A percentile compares a stretch with the other conserved stretches of the same genome.
phyloP scores from a whole-genome alignment of 2,329 filamentous ascomycete genomes.

The Fonsecaea erecta region DNA sequence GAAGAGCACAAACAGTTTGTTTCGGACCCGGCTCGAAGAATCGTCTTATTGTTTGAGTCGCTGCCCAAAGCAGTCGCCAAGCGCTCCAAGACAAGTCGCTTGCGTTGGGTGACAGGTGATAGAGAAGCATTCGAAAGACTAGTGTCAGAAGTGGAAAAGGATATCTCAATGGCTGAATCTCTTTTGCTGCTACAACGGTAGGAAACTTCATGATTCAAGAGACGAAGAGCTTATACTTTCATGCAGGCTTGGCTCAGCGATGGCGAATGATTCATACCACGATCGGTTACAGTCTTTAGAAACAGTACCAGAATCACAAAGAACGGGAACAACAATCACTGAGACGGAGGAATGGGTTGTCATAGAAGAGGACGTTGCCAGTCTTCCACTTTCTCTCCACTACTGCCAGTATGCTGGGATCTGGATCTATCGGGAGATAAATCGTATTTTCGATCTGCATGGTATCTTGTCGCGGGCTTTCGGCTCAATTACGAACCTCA shows the following conservation, averaged over 20 bases:
- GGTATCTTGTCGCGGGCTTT: neutral
- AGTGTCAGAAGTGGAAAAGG: neutral
- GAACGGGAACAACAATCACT: neutral
- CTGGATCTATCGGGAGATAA: neutral
- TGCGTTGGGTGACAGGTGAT: constrained; percentile 7
- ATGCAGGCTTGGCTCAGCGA: neutral
- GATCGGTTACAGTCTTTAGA: neutral
- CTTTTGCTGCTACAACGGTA: neutral
- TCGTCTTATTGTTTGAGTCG: neutral
- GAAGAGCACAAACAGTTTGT: neutral
- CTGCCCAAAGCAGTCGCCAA: constrained; percentile 9
- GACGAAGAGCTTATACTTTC: neutral
- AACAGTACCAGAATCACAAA: neutral
- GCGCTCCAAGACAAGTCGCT: neutral
- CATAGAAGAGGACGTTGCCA: neutral
- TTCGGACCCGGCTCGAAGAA: neutral
- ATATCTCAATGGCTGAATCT: neutral
- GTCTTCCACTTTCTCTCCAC: neutral
- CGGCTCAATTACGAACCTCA: neutral
- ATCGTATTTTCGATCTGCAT: neutral
- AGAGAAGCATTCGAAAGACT: constrained; percentile 3
- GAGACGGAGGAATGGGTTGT: neutral
- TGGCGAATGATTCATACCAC: neutral
- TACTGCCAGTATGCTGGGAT: neutral
- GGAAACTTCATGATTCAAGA: neutral